phyloP scores from a whole-genome alignment of 2,329 filamentous ascomycete genomes.

The Colletotrichum kahawae region DNA sequence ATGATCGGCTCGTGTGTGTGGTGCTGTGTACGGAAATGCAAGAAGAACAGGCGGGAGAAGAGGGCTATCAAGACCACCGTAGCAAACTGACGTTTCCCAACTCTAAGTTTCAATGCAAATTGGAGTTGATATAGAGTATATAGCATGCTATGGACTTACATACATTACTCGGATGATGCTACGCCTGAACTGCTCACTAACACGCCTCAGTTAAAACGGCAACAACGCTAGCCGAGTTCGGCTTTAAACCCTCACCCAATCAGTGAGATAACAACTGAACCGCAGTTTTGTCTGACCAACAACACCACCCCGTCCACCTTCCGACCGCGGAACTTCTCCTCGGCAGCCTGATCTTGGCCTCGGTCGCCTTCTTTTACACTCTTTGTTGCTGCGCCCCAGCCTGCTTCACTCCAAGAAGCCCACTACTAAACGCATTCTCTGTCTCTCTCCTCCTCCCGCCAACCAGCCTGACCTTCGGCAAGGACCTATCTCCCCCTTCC shows the following conservation, averaged over 20 bases:
- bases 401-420: background rate
- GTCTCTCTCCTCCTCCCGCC: background rate
- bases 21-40: constrained; percentile 8
- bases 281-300: background rate
- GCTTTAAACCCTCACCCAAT: background rate
- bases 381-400: background rate
- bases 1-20: constrained; percentile 1
- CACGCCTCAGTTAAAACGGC: background rate
- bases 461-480: background rate
- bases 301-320: background rate
- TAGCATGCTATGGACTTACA: background rate
- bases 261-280: background rate
- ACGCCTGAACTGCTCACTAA: background rate
- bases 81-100: too few relatives aligned
- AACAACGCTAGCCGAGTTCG: background rate
- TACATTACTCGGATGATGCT: background rate
- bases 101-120: background rate
- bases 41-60: background rate
- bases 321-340: background rate
- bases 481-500: background rate
- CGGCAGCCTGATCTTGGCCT: constrained; percentile 3
- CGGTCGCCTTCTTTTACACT: background rate
- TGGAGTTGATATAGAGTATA: background rate
- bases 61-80: background rate
- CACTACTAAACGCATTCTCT: background rate